Evolutionary conservation across 2,329 filamentous ascomycete genomes (phyloP), one percentile per base, ranked within the genome.

Genomic region (Clarireedia sp.): DNA sequence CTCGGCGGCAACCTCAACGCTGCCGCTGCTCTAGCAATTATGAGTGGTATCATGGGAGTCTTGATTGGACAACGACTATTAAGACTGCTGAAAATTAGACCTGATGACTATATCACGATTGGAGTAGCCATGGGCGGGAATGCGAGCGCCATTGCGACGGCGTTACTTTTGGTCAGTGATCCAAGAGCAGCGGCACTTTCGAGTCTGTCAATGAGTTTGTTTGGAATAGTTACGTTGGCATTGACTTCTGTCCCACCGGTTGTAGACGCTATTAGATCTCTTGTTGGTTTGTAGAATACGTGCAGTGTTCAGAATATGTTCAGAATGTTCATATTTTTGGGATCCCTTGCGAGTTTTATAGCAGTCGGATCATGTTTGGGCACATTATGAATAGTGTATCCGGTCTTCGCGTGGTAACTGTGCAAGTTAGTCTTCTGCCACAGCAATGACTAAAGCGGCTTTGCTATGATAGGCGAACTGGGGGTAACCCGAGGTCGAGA

Each of bases 61-160:
- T 67, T 85, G 7, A 66, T 81, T n/a, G 81, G 80, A 0, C 69
- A 71, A 16, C 65, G 71, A 43, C 71, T 82, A 54, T 63, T 84
- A 48, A 68, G 66, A 5, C 70, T 70, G 67, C 59, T 83, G 58
- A 74, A 70, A 55, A 78, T 84, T 3, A 79, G 78, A 0, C 76
- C 48, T 77, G 80, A 83, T 61, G 81, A 83, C 66, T 85, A 83
- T 58, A 79, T 84, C 36, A 83, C 80, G 1, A 70, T 79, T n/a
- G 81, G 81, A 9, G 78, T 85, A 3, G 79, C 79, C 1, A 66
- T 83, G n/a, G 80, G 81, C 3, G 78, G 77, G 1, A 83, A 83
- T 63, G 81, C 79, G 0, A 79, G 77, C 3, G 81, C 80, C 5
- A 79, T 84, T 40, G 80, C 75, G 1, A 83, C 81, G 3, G 80